These are phyloP conservation scores for Talaromyces sp. DNA, from an alignment of 2,329 filamentous ascomycete species.

Conservation along the genomic window DNA sequence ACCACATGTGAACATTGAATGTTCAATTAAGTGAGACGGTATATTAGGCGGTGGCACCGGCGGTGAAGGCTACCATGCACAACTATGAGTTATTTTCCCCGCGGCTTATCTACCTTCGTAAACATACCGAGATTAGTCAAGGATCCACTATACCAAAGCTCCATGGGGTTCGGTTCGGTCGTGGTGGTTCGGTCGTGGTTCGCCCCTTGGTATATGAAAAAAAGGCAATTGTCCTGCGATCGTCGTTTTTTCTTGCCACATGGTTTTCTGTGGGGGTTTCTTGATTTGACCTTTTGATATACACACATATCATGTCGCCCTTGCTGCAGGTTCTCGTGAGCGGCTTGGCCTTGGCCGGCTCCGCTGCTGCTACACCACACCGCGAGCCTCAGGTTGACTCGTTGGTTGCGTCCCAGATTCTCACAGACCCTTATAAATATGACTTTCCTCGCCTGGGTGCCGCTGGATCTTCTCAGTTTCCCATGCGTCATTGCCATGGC, in stretches of 20 bases:
- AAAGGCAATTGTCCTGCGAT: constrained; percentile 16
- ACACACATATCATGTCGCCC: constrained; percentile 15
- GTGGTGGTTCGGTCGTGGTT: no score
- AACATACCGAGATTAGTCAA: constrained; percentile 9
- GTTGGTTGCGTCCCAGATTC: constrained; percentile 37
- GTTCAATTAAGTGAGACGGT: no score
- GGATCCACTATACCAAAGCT: background rate
- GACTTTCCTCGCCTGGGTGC: constrained; percentile 43
- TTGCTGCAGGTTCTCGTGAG: constrained; percentile 22
- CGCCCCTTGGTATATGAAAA: constrained; percentile 10
- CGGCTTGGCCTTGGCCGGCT: constrained; percentile 25
- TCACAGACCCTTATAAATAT: constrained; percentile 35
- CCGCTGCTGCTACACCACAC: constrained; percentile 16
- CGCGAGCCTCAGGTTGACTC: constrained; percentile 19
- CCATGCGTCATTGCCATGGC: constrained; percentile 64
- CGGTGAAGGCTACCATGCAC: no score
- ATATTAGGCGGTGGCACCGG: no score
- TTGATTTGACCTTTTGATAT: background rate
- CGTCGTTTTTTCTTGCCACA: constrained; percentile 16
- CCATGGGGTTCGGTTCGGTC: background rate
- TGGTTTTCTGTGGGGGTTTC: constrained; percentile 18
- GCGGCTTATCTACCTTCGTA: no score
- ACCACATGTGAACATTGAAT: no score
- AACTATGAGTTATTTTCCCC: no score
- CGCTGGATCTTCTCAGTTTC: constrained; percentile 52